phyloP scores from a whole-genome alignment of 2,329 filamentous ascomycete genomes.

The Davidsoniella eucalypti region DNA sequence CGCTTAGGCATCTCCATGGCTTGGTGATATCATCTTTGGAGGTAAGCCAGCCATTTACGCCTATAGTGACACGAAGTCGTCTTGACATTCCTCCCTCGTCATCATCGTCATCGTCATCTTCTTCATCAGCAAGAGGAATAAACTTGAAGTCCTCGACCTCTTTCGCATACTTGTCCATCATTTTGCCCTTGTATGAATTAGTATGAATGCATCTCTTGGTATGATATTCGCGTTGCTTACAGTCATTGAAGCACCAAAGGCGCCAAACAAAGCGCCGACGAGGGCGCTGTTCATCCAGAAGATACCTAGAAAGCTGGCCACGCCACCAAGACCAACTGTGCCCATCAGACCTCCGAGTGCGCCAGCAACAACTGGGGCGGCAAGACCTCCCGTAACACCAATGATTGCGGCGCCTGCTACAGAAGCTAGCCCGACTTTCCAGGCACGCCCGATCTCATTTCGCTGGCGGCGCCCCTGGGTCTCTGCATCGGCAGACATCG shows the following conservation, averaged over 20 bases:
- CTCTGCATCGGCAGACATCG: conserved; percentile 60
- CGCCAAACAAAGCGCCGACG: conserved; percentile 76
- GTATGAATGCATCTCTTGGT: background rate
- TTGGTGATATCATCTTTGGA: conserved; percentile 57
- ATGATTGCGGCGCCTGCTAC: conserved; percentile 80
- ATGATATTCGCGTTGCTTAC: conserved; percentile 17
- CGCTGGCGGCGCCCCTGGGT: conserved; percentile 56
- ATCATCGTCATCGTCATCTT: background rate
- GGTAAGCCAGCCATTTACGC: conserved; percentile 74
- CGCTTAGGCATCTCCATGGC: conserved; percentile 62
- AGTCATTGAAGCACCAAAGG: conserved; percentile 65
- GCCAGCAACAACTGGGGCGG: conserved; percentile 73
- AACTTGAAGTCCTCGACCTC: conserved; percentile 75
- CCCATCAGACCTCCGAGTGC: conserved; percentile 73
- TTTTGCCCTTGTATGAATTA: conserved; percentile 38
- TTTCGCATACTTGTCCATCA: conserved; percentile 75
- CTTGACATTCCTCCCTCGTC: background rate
- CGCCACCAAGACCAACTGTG: conserved; percentile 67
- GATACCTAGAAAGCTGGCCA: conserved; percentile 71
- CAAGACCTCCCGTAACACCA: conserved; percentile 82
- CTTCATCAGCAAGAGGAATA: conserved; percentile 43
- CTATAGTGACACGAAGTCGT: conserved; percentile 64
- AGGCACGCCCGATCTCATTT: conserved; percentile 54
- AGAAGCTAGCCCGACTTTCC: conserved; percentile 81
- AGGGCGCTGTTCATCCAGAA: conserved; percentile 75